Conservation (phyloP, 1,284 basidiomycete species). For the Heterobasidion annosum region DNA sequence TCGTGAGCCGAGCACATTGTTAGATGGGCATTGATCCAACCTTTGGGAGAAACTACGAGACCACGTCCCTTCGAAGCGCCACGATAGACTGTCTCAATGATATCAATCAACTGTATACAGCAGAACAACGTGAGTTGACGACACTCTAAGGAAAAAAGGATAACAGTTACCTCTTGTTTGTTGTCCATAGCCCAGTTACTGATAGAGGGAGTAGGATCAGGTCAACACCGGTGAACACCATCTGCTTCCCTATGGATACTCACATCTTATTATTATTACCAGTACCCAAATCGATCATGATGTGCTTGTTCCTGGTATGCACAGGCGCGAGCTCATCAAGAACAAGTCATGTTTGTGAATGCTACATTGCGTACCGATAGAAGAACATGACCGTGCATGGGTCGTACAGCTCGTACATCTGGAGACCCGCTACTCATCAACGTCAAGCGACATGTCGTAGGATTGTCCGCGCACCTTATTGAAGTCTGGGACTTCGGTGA, state of each 20-base stretch:
- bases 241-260: slow-evolving; percentile 20
- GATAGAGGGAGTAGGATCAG: slow-evolving; percentile 1
- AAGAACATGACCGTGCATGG: slow-evolving; percentile 97
- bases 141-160: background rate
- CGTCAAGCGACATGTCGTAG: background rate
- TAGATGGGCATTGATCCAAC: slow-evolving; percentile 29
- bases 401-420: slow-evolving; percentile 96
- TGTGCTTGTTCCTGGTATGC: slow-evolving; percentile 84
- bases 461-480: slow-evolving; percentile 68
- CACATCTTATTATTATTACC: slow-evolving; percentile 99
- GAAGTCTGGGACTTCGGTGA: slow-evolving; percentile 97
- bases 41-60: slow-evolving; percentile 96
- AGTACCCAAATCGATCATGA: slow-evolving; percentile 99
- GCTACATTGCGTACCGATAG: slow-evolving; percentile 59
- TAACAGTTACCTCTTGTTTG: slow-evolving; percentile 76
- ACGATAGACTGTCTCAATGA: slow-evolving; percentile 97
- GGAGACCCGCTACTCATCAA: background rate
- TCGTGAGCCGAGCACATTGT: too few species aligned
- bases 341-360: background rate
- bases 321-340: background rate
- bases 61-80: slow-evolving; percentile 97
- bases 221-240: slow-evolving; percentile 4
- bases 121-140: background rate
- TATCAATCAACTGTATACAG: slow-evolving; percentile 78
- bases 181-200: slow-evolving; percentile 98